phyloP scores from a whole-genome alignment of 208 protist genomes.

The Jaenimonas drosophilae region DNA sequence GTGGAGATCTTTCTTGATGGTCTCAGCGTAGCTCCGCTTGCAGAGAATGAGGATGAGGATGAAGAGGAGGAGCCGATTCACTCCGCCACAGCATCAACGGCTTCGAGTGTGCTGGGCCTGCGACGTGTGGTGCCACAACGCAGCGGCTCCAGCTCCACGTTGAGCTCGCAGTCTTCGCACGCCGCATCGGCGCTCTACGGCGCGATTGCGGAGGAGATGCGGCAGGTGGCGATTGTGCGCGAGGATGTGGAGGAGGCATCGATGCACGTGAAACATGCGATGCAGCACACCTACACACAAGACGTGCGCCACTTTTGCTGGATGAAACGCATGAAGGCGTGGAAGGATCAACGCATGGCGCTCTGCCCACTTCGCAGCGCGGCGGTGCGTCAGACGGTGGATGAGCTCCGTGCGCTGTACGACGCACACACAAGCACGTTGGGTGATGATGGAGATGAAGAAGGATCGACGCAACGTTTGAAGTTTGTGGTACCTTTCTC shows the following conservation, averaged over 20 bases:
- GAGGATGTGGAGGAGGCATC: conserved; percentile 8
- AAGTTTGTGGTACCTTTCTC: background rate
- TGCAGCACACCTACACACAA: conserved; percentile 26
- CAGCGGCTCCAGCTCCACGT: background rate
- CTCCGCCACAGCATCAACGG: no score
- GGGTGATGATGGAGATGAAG: background rate
- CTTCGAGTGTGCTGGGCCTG: conserved; percentile 21
- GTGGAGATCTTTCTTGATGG: no score
- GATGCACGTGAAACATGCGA: conserved; percentile 6
- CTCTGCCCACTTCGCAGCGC: conserved; percentile 29
- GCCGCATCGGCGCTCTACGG: conserved; percentile 54
- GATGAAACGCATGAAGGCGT: conserved; percentile 28
- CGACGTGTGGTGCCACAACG: conserved; percentile 5
- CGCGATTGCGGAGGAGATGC: conserved; percentile 52
- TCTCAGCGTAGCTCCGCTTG: no score
- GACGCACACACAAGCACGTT: background rate
- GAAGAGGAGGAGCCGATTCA: no score
- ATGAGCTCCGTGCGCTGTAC: conserved; percentile 45
- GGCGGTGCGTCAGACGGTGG: conserved; percentile 29
- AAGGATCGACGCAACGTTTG: background rate
- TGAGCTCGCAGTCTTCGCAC: conserved; percentile 20
- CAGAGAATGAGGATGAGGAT: background rate
- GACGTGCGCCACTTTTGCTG: conserved; percentile 16
- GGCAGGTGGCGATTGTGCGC: conserved; percentile 15
- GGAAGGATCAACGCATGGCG: conserved; percentile 40